Evolutionary conservation across 768 basidiomycete genomes (phyloP).

Genomic region (Lentinus brumalis): DNA sequence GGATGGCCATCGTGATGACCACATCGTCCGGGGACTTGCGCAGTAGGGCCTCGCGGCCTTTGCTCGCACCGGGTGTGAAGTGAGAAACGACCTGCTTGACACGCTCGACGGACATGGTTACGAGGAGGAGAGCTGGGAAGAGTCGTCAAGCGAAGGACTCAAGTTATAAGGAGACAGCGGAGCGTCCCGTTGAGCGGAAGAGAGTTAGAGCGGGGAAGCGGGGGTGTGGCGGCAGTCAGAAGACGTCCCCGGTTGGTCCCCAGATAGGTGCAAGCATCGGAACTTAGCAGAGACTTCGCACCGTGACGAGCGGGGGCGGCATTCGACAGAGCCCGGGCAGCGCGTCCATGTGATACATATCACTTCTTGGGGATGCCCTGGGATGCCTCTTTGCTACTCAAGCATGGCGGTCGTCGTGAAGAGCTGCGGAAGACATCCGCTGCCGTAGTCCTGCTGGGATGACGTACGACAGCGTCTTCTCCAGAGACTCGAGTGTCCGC

Average conservation of each 20-base stretch:
- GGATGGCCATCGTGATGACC: constrained; percentile 80
- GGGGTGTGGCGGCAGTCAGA: background rate
- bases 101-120: constrained; percentile 49
- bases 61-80: constrained; percentile 41
- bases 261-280: no score
- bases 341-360: constrained; percentile 1
- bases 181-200: background rate
- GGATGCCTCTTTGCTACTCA: background rate
- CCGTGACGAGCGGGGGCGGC: background rate
- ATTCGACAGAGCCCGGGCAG: background rate
- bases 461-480: no score
- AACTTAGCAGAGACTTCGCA: no score
- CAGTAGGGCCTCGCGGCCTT: constrained; percentile 53
- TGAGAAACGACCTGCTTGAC: constrained; percentile 68
- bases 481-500: no score
- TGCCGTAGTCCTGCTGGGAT: no score
- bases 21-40: constrained; percentile 72
- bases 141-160: background rate
- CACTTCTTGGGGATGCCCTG: no score
- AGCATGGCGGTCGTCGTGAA: no score
- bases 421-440: no score
- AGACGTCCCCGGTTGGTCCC: no score
- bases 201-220: background rate
- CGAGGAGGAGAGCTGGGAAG: background rate
- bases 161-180: background rate